Evolutionary conservation across 495 filamentous ascomycete genomes (phyloP), one percentile per base, ranked within the genome.

Genomic region (Hypoxylon intermedium): DNA sequence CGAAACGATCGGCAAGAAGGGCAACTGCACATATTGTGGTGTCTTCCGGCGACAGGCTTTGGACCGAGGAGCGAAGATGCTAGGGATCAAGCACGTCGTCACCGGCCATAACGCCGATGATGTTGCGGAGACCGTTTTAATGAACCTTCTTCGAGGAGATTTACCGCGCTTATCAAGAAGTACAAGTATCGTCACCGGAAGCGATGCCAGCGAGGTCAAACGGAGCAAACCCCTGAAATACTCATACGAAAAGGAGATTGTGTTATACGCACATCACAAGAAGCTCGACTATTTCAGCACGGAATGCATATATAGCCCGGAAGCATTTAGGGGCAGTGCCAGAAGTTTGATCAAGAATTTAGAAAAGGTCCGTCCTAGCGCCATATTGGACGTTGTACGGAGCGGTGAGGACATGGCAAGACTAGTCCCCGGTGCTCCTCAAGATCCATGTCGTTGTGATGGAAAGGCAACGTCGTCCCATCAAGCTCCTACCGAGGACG

Each of bases 81-180:
- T 98, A 58, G 90, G 87, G 0, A 95, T 98, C 67, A 86, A 85
- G 57, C 94, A 98, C 75, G 95, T 98, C 5, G 93, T 98, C 12
- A 98, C 94, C 6, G 94, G 94, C 1, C 94, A 98, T 72, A 98
- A 98, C 72, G 94, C 95, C 7, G 94, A 98, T 59, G 94, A 98
- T 74, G 87, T 97, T 18, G 94, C 94, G n/a, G 94, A 98, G 80
- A 98, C 94, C 9, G 89, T 98, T 24, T 79, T 98, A 71, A 98
- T 98, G 94, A 98, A 98, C 69, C 74, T 98, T 36, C 79, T 98
- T 6, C 83, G 94, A 21, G 94, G 92, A 15, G 94, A 98, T 76
- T 71, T 98, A 34, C 88, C 94, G 0, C 86, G 94, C 21, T 79
- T 98, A 19, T 89, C 91, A 19, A 79, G 94, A 34, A 91, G 90